Evolutionary conservation across 495 filamentous ascomycete species (phyloP).

Genomic region (Penicillium waksmanii): DNA sequence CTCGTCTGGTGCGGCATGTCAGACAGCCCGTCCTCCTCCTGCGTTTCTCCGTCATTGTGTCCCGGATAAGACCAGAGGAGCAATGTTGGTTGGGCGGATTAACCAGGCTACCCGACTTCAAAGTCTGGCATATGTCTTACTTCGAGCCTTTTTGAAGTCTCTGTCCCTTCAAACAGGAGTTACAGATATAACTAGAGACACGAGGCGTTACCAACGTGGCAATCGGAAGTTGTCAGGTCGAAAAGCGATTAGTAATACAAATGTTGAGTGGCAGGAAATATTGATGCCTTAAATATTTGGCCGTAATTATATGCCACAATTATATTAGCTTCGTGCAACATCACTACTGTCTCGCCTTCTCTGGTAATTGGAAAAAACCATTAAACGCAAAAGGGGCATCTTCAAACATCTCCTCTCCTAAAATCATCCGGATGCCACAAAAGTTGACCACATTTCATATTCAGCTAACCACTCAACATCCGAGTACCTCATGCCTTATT

Average conservation of each 20-base stretch:
- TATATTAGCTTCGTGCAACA: no score
- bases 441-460: neutral
- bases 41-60: constrained; percentile 3
- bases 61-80: neutral
- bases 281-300: neutral
- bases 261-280: neutral
- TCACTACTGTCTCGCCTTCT: no score
- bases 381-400: no score
- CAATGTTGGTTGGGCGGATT: neutral
- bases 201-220: neutral
- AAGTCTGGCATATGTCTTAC: neutral
- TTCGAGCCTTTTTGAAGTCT: neutral
- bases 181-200: neutral
- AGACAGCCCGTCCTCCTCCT: constrained; percentile 14
- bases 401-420: no score
- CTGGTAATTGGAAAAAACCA: no score
- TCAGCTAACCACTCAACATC: neutral
- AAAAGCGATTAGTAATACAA: neutral
- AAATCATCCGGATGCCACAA: no score
- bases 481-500: constrained; percentile 6
- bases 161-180: neutral
- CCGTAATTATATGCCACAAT: neutral
- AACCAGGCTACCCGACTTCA: neutral
- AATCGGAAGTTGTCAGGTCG: neutral
- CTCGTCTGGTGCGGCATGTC: constrained; percentile 15